phyloP scores from a whole-genome alignment of 1,139 yeast genomes.

The Hyphopichia wangnamkhiaoensis region DNA sequence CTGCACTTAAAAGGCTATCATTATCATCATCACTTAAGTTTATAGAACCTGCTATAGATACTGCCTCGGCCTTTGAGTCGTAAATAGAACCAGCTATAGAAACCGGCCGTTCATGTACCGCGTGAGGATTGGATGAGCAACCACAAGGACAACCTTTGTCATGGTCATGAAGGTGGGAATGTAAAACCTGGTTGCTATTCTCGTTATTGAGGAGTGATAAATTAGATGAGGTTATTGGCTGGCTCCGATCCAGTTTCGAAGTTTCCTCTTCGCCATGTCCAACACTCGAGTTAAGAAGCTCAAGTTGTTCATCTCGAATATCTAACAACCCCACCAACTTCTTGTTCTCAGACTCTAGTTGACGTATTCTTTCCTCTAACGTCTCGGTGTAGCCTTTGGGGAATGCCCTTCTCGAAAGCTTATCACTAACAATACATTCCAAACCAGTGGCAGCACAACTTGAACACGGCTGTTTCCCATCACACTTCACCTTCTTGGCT shows the following conservation, averaged over 20 bases:
- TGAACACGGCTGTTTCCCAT: slow-evolving; percentile 60
- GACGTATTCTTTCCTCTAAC: slow-evolving; percentile 46
- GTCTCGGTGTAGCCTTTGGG: slow-evolving; percentile 55
- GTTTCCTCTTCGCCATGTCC: neutral
- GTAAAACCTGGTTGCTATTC: slow-evolving; percentile 9
- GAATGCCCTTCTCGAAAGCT: slow-evolving; percentile 44
- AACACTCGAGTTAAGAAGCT: slow-evolving; percentile 5
- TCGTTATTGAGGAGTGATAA: slow-evolving; percentile 16
- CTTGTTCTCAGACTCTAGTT: slow-evolving; percentile 45
- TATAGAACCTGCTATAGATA: slow-evolving; percentile 35
- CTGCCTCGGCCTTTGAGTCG: slow-evolving; percentile 23
- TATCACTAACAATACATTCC: slow-evolving; percentile 48
- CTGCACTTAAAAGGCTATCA: slow-evolving; percentile 32
- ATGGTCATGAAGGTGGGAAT: slow-evolving; percentile 22
- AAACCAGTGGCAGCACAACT: slow-evolving; percentile 45
- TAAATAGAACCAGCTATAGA: slow-evolving; percentile 62
- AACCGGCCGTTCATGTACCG: slow-evolving; percentile 63
- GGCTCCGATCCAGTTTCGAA: neutral
- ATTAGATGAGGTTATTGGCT: slow-evolving; percentile 17
- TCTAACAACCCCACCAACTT: slow-evolving; percentile 52
- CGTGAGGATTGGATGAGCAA: slow-evolving; percentile 53
- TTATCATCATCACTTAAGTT: slow-evolving; percentile 55
- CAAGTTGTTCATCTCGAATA: slow-evolving; percentile 61
- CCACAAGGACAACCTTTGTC: slow-evolving; percentile 59
- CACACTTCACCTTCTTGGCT: slow-evolving; percentile 76